Base-by-base conservation (phyloP, 306 rosid genomes). In the Heteromeles arbutifolia region DNA sequence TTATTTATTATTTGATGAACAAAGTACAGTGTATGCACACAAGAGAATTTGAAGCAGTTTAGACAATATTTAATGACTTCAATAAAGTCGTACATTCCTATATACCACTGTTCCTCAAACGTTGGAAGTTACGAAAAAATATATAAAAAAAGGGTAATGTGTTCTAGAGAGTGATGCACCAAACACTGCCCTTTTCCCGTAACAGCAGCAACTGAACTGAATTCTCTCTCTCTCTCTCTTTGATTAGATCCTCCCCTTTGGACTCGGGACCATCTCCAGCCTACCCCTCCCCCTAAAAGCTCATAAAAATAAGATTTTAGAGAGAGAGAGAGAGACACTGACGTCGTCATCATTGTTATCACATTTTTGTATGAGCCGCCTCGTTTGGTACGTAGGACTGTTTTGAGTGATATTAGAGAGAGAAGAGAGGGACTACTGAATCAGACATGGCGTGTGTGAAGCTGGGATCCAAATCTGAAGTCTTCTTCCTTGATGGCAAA, bases 381-480 rank as follows among this genome's bases (percentile, higher is more conserved):
- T 50, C 54, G 54, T 50, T 50, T 50, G 54, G 54, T 67, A 68
- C 53, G 70, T 62, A 28, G 43, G 65, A 54, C 48, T 57, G 67
- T 8, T 72, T 73, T 45, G 68, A 19, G 70, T 75, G 84, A 21
- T 70, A 67, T 37, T 74, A 32, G 70, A 66, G 73, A 69, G 18
- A 58, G 31, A 14, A 61, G 10, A 61, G 65, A 26, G 65, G 17
- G 54, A 48, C 15, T 15, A 48, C 54, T 48, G 54, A 50, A 18
- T 2, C 32, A 37, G 37, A 62, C 37, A 90, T 93, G 98, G 96
- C 90, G 29, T 86, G 81, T 82, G 57, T 88, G 85, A 93, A 86
- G 86, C 79, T 93, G 79, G 98, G 98, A 67, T 91, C 97, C 56
- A 93, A 93, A 77, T 84, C 91, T 43, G 96, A 93, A 62, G 85